Conservation (phyloP, 2,329 filamentous ascomycete species). For the Cladosporium sp. region DNA sequence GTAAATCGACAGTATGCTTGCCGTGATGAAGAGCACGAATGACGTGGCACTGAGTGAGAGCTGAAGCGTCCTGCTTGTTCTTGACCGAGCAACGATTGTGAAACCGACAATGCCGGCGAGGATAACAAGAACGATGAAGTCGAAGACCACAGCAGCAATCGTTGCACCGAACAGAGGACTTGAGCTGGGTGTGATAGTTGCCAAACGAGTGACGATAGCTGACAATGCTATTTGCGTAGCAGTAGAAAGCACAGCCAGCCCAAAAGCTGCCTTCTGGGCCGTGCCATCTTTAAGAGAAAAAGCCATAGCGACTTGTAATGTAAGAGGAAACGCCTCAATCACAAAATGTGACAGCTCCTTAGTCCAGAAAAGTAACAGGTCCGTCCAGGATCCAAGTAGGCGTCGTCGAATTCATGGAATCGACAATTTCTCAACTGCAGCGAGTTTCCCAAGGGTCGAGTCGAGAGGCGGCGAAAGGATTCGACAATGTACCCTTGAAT, state of each 20-base stretch:
- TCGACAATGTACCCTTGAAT: not conserved
- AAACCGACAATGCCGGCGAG: conserved; percentile 21
- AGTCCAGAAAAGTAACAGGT: conserved; percentile 12
- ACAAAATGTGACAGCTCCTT: conserved; percentile 8
- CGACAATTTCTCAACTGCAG: conserved; percentile 17
- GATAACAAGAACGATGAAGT: conserved; percentile 25
- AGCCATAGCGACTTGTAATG: conserved; percentile 3
- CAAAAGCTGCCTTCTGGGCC: conserved; percentile 7
- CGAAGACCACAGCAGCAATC: conserved; percentile 25
- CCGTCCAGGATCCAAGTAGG: conserved; percentile 14
- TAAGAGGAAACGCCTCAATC: conserved; percentile 8
- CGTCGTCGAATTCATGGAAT: conserved; percentile 17
- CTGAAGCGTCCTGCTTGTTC: conserved; percentile 20
- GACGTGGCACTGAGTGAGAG: conserved; percentile 18
- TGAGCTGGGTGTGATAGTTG: conserved; percentile 19
- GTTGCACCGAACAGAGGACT: conserved; percentile 22
- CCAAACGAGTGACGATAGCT: conserved; percentile 25
- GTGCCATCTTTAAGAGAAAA: conserved; percentile 16
- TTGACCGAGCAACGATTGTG: conserved; percentile 20
- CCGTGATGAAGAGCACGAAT: conserved; percentile 21
- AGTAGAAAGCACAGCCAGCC: conserved; percentile 22
- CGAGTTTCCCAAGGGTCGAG: conserved; percentile 12
- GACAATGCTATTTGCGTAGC: conserved; percentile 23
- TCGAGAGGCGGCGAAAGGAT: conserved; percentile 4
- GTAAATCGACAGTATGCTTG: conserved; percentile 26